Percentiles rank a stretch among this genome's conserved stretches.
These are phyloP conservation scores for Coemansia sp. DNA, from an alignment of 192 early-diverging fungal species.

Conservation along the genomic window DNA sequence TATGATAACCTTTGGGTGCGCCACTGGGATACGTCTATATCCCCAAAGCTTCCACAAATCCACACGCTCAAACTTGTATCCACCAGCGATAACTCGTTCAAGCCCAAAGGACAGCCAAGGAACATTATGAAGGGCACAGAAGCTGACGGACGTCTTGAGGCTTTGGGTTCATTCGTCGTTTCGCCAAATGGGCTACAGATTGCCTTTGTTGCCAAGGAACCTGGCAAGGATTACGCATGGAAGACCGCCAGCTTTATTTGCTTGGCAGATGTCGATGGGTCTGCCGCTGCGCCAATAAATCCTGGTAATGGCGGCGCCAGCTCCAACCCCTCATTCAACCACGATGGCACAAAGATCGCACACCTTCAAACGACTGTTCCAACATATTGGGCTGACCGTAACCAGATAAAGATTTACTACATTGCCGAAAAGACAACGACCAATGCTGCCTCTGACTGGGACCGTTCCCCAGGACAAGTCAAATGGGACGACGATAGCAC, in stretches of 20 bases:
- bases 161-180: conserved; percentile 59
- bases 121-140: conserved; percentile 40
- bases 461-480: conserved; percentile 59
- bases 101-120: conserved; percentile 5
- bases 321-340: conserved; percentile 60
- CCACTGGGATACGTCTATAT: conserved; percentile 74
- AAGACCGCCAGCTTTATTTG: conserved; percentile 73
- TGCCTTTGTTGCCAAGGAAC: conserved; percentile 74
- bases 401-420: conserved; percentile 64
- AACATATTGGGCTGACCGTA: conserved; percentile 76
- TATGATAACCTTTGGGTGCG: conserved; percentile 77
- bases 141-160: conserved; percentile 58
- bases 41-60: conserved; percentile 64
- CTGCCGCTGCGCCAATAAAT: conserved; percentile 47
- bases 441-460: conserved; percentile 57
- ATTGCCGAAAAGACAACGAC: conserved; percentile 30
- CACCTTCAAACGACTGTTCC: conserved; percentile 76
- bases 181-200: conserved; percentile 63
- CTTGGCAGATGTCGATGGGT: conserved; percentile 57
- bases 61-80: conserved; percentile 52
- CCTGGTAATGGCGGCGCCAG: conserved; percentile 59
- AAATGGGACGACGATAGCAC: conserved; percentile 57
- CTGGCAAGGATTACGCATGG: conserved; percentile 67
- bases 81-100: too few species aligned
- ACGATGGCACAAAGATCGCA: conserved; percentile 64